Conservation (phyloP, 441 rosid species). For the Populus trichocarpa region DNA sequence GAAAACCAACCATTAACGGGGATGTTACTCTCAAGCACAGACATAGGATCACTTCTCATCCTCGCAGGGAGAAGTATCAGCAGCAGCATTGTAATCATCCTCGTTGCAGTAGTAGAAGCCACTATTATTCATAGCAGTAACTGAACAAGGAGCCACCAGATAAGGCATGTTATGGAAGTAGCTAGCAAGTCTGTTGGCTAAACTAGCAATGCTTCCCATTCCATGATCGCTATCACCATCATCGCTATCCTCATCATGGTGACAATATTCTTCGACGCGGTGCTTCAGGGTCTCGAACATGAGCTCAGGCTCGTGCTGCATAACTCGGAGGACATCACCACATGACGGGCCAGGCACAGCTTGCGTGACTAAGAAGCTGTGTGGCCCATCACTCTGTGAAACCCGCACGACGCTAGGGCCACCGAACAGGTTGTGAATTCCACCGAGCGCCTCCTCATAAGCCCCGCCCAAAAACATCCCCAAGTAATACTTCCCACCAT, state of each 20-base stretch:
- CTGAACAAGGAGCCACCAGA: constrained; percentile 55
- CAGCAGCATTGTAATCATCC: constrained; percentile 43
- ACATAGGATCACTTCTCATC: constrained; percentile 75
- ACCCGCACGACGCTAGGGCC: constrained; percentile 92
- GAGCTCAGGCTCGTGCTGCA: constrained; percentile 96
- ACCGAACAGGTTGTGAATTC: constrained; percentile 91
- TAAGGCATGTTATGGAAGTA: constrained; percentile 92
- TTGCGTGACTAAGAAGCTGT: constrained; percentile 75
- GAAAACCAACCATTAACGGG: constrained; percentile 16
- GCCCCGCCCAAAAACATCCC: constrained; percentile 99
- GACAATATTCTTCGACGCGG: constrained; percentile 64
- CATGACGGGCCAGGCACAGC: constrained; percentile 79
- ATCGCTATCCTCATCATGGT: constrained; percentile 30
- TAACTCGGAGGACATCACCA: constrained; percentile 80
- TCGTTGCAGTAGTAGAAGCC: constrained; percentile 56
- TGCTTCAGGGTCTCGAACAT: constrained; percentile 89
- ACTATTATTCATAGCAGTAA: constrained; percentile 53
- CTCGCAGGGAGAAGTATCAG: constrained; percentile 37
- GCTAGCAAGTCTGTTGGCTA: constrained; percentile 52
- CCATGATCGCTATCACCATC: constrained; percentile 33
- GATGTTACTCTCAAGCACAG: constrained; percentile 42
- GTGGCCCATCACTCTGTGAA: constrained; percentile 86
- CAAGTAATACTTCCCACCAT: constrained; percentile 52
- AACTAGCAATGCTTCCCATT: constrained; percentile 25
- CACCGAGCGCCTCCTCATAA: constrained; percentile 97